phyloP scores from a whole-genome alignment of 192 early-diverging fungal species.

The Gigaspora rosea region DNA sequence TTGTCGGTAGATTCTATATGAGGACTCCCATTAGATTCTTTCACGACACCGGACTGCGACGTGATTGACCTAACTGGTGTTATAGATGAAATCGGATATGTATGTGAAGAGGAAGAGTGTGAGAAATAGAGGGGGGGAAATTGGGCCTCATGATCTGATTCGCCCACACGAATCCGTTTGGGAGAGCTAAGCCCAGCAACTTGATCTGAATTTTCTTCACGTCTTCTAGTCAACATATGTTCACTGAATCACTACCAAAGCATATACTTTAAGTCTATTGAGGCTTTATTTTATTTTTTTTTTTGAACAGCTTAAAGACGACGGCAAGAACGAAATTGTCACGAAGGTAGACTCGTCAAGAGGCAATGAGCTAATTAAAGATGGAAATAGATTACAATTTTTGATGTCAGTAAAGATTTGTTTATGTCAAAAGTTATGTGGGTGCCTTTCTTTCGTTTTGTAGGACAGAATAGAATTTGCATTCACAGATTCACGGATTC shows the following conservation, averaged over 20 bases:
- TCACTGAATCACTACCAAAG: not conserved
- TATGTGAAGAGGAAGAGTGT: slow-evolving; percentile 4
- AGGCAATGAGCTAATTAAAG: not conserved
- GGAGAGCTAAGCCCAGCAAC: not conserved
- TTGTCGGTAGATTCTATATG: not conserved
- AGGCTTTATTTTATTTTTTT: not conserved
- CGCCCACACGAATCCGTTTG: slow-evolving; percentile 19
- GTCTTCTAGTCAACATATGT: slow-evolving; percentile 24
- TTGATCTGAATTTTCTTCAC: slow-evolving; percentile 22
- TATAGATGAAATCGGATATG: slow-evolving; percentile 19
- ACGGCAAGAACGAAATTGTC: slow-evolving; percentile 12
- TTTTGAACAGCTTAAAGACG: not conserved
- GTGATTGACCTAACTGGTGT: slow-evolving; percentile 9
- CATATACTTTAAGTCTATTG: slow-evolving; percentile 5
- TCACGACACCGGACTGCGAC: not conserved
- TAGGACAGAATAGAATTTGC: no score
- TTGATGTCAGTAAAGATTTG: not conserved
- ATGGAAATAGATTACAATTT: slow-evolving; percentile 5
- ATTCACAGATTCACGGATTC: no score
- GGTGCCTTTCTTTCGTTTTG: no score
- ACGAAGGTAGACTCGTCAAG: slow-evolving; percentile 2
- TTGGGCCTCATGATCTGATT: slow-evolving; percentile 23
- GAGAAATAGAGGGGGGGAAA: not conserved
- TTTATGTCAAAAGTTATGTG: no score
- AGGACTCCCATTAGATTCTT: not conserved